Conservation (phyloP, 345 rosid species). For the Microthlaspi erraticum region DNA sequence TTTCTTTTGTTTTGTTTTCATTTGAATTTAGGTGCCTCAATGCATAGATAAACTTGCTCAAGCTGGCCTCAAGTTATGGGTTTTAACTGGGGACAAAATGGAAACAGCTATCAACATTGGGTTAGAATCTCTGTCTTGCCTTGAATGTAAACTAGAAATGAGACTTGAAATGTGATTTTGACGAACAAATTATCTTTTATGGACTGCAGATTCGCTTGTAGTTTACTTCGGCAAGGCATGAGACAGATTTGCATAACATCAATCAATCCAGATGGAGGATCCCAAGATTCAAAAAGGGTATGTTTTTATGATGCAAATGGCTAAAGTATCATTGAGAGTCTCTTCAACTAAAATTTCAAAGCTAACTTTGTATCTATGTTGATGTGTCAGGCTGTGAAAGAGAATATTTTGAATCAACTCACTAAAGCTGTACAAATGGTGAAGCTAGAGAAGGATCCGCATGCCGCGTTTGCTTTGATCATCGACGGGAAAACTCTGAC, state of each 20-base stretch:
- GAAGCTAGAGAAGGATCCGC: constrained; percentile 88
- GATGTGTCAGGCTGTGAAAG: constrained; percentile 69
- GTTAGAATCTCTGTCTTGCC: constrained; percentile 51
- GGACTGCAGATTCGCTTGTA: constrained; percentile 78
- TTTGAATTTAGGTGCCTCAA: constrained; percentile 75
- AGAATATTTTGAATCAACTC: constrained; percentile 72
- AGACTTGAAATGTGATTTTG: constrained; percentile 17
- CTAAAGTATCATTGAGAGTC: constrained; percentile 5
- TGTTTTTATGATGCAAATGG: constrained; percentile 24
- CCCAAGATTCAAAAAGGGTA: constrained; percentile 72
- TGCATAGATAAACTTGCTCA: constrained; percentile 98
- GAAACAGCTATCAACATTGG: constrained; percentile 99
- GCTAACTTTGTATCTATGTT: constrained; percentile 38
- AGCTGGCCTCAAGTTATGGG: constrained; percentile 98
- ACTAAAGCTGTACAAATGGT: constrained; percentile 85
- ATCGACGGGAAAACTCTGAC: constrained; percentile 89
- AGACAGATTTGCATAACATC: constrained; percentile 76
- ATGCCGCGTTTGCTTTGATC: constrained; percentile 92
- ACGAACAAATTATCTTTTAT: constrained; percentile 29
- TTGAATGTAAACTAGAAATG: constrained; percentile 23
- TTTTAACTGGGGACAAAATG: constrained; percentile 98
- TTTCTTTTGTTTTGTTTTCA: constrained; percentile 14
- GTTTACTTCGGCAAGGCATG: constrained; percentile 98
- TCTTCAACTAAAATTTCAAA: not conserved
- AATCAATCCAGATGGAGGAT: constrained; percentile 54